phyloP scores from a whole-genome alignment of 306 rosid species.

The Castanea mollissima region DNA sequence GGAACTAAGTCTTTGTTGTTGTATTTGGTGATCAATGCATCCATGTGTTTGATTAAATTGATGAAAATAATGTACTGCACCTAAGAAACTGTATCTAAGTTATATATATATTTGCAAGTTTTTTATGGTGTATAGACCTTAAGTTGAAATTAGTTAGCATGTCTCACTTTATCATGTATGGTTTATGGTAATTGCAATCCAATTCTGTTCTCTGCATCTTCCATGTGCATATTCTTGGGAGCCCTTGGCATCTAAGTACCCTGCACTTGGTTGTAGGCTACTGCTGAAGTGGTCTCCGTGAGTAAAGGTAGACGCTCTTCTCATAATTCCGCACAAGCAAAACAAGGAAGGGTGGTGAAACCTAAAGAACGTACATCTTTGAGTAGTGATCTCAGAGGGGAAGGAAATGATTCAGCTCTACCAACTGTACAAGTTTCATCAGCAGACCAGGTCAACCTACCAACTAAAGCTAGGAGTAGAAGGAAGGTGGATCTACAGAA shows the following conservation, averaged over 20 bases:
- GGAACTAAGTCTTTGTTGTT: too few relatives aligned
- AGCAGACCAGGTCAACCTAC: constrained; percentile 41
- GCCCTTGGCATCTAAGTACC: constrained; percentile 10
- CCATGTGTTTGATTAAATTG: too few relatives aligned
- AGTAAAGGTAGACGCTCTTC: constrained; percentile 72
- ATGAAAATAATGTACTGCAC: too few relatives aligned
- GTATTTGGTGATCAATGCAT: too few relatives aligned
- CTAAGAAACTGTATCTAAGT: too few relatives aligned
- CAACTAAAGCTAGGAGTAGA: constrained; percentile 48
- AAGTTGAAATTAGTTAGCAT: not conserved
- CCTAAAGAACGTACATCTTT: constrained; percentile 44
- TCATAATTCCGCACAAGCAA: constrained; percentile 44
- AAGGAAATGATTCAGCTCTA: constrained; percentile 44
- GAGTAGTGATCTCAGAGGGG: constrained; percentile 39
- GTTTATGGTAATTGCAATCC: constrained; percentile 3
- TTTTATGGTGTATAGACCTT: not conserved
- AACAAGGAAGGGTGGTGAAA: constrained; percentile 45
- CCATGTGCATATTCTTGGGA: not conserved
- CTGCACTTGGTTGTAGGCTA: constrained; percentile 46
- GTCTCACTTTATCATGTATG: not conserved
- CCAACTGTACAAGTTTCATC: constrained; percentile 43
- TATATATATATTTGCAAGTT: not conserved
- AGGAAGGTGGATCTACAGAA: constrained; percentile 59
- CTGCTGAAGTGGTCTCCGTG: constrained; percentile 48
- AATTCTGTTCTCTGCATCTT: constrained; percentile 11